phyloP scores from a whole-genome alignment of 106 monocot genomes.

The Allium cepa region DNA sequence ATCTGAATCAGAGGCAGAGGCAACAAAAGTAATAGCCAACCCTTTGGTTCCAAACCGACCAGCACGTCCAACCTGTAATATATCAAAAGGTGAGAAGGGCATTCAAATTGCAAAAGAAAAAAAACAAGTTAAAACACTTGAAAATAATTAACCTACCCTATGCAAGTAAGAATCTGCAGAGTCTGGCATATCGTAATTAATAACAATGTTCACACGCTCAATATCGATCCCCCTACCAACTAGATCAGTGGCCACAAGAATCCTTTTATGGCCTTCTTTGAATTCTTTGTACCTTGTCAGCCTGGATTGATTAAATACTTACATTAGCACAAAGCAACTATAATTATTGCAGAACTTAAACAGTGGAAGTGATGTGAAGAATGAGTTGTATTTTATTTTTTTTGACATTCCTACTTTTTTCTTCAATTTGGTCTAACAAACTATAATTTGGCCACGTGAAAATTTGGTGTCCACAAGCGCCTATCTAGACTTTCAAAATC shows the following conservation, averaged over 20 bases:
- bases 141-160: conserved; percentile 36
- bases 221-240: conserved; percentile 98
- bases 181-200: conserved; percentile 99
- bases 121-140: not conserved
- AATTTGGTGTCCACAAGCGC: no score
- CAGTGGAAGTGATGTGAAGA: no score
- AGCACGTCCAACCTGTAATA: conserved; percentile 71
- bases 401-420: no score
- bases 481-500: no score
- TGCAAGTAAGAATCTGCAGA: conserved; percentile 98
- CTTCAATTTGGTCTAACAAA: no score
- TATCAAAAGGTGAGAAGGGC: not conserved
- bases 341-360: no score
- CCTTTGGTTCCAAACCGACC: conserved; percentile 98
- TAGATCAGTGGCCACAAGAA: conserved; percentile 90
- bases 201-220: conserved; percentile 96
- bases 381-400: no score
- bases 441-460: no score
- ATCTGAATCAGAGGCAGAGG: conserved; percentile 87
- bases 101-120: not conserved
- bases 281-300: conserved; percentile 94
- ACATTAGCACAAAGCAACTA: no score
- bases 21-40: conserved; percentile 93
- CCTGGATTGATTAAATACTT: conserved; percentile 15
- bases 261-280: conserved; percentile 98